These are phyloP conservation scores for Limtongia smithiae DNA, from an alignment of 805 yeast genomes.

Conservation along the genomic window DNA sequence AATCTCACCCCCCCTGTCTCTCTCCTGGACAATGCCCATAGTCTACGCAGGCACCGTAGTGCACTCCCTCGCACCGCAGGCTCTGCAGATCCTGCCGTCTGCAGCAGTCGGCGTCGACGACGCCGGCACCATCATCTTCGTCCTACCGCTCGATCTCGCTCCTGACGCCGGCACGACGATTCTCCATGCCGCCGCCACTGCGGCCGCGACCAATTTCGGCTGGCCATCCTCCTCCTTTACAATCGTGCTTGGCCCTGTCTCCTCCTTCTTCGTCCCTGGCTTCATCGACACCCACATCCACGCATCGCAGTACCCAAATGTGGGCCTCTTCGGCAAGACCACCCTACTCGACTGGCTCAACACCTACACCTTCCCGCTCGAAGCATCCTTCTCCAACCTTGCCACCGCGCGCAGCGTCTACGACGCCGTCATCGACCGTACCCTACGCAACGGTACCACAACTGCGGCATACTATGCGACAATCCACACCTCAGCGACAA, in stretches of 20 bases:
- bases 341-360: conserved; percentile 88
- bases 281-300: conserved; percentile 80
- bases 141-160: conserved; percentile 32
- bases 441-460: conserved; percentile 81
- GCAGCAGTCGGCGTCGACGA: conserved; percentile 62
- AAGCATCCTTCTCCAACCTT: conserved; percentile 57
- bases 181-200: conserved; percentile 29
- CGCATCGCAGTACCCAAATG: conserved; percentile 80
- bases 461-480: conserved; percentile 91
- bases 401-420: conserved; percentile 61
- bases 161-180: not conserved
- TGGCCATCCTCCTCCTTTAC: conserved; percentile 14
- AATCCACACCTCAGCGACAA: conserved; percentile 71
- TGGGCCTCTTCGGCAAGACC: conserved; percentile 77
- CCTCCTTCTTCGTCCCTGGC: conserved; percentile 70
- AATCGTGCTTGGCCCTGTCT: conserved; percentile 7
- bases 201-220: conserved; percentile 32
- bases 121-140: conserved; percentile 51
- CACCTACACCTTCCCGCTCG: conserved; percentile 85
- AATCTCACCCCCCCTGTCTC: not conserved
- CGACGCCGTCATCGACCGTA: conserved; percentile 59
- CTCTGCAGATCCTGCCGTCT: conserved; percentile 51
- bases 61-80: conserved; percentile 63
- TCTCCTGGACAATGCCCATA: conserved; percentile 1
- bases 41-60: conserved; percentile 56